These are phyloP conservation scores for Pistacia vera DNA, from an alignment of 345 rosid genomes.

Conservation along the genomic window DNA sequence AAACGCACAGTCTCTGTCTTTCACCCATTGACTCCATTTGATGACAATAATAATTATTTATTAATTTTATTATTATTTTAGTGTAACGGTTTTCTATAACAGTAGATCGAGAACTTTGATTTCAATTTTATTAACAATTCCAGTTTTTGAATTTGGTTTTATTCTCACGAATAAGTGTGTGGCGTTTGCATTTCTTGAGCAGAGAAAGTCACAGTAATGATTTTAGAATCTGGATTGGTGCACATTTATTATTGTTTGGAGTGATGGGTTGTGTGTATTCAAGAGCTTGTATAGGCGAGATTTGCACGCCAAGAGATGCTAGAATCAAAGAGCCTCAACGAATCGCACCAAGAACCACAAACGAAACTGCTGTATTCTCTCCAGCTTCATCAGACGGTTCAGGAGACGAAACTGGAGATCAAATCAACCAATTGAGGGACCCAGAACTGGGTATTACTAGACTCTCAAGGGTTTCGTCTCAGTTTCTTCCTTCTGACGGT, in stretches of 20 bases:
- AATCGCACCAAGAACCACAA: constrained; percentile 19
- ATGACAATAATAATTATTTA: background rate
- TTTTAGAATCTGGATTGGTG: background rate
- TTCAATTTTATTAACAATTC: background rate
- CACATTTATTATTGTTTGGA: background rate
- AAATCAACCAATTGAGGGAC: constrained; percentile 51
- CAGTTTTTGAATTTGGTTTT: background rate
- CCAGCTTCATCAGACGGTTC: constrained; percentile 45
- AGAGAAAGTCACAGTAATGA: constrained; percentile 12
- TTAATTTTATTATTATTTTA: background rate
- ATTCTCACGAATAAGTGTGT: background rate
- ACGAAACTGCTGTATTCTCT: constrained; percentile 56
- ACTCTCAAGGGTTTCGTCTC: constrained; percentile 90
- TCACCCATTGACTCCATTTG: background rate
- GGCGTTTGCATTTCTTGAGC: background rate
- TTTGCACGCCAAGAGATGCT: constrained; percentile 69
- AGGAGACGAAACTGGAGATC: constrained; percentile 54
- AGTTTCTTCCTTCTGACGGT: constrained; percentile 90
- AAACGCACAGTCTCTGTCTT: background rate
- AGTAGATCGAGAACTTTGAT: constrained; percentile 9
- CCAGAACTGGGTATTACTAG: constrained; percentile 74
- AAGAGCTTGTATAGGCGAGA: constrained; percentile 91
- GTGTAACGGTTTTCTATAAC: constrained; percentile 17
- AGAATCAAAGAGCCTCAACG: constrained; percentile 39
- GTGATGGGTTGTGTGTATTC: constrained; percentile 96